Evolutionary conservation across 495 filamentous ascomycete species (phyloP), one percentile per base, ranked within the genome.

Genomic region (Aspergillus incahuasiensis): DNA sequence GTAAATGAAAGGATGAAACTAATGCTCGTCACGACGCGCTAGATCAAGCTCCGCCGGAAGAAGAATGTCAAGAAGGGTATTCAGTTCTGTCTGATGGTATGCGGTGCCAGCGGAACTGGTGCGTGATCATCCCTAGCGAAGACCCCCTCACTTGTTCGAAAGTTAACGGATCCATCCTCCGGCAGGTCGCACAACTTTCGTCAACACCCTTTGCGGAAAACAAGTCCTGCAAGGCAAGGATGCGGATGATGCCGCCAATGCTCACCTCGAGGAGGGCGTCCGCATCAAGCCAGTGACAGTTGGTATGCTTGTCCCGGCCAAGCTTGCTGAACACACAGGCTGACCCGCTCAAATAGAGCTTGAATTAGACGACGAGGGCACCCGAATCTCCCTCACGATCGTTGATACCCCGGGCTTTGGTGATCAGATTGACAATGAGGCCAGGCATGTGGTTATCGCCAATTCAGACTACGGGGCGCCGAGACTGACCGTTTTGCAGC

Each of bases 61-160:
- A 98, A 98, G 85, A 97, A 97, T 82, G 92, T 97, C 77, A 98
- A 98, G 88, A 98, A 97, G 87, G 94, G 94, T 62, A 97, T 98
- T 68, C 95, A 97, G 81, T 98, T 98, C 81, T 97, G 92, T 78
- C 70, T 98, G 86, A 98, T 98, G 94, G 94, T 98, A 63, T 97
- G 95, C 72, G 94, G 94, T 77, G 92, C 94, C 68, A 96, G 92
- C 63, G 94, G 94, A 73, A 97, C 94, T 72, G 92, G 92, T 97
- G 84, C 63, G 83, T 77, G 55, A 43, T 47, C 42, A 48, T 40
- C 39, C 42, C 21, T 42, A 20, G 52, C 48, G 11, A 20, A 38
- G n/a, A 34, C 28, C 52, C 52, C 47, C 7, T n/a, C n/a, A 48
- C 32, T 42, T 42, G 6, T 24, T 40, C 52, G 25, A 57, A 68